Percentiles rank a stretch among this genome's conserved stretches.
These are phyloP conservation scores for Pseudovirgaria hyperparasitica DNA, from an alignment of 2,329 filamentous ascomycete genomes.

Conservation along the genomic window DNA sequence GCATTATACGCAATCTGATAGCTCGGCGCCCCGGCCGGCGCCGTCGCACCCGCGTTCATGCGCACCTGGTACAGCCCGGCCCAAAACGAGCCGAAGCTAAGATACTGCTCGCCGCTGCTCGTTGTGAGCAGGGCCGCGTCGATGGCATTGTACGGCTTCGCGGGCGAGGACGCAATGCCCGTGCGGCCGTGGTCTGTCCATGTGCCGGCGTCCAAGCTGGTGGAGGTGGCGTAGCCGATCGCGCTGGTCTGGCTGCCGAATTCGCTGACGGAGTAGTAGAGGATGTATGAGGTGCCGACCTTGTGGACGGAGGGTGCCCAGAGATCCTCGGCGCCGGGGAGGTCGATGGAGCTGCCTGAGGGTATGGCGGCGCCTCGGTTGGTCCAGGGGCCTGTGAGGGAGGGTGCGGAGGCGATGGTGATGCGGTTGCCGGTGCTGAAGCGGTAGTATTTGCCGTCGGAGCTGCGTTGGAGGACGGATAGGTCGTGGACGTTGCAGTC, in stretches of 20 bases:
- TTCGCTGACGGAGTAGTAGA: conserved; percentile 54
- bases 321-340: conserved; percentile 34
- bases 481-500: conserved; percentile 38
- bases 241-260: conserved; percentile 49
- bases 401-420: conserved; percentile 34
- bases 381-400: conserved; percentile 39
- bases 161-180: conserved; percentile 31
- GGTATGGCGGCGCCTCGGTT: conserved; percentile 34
- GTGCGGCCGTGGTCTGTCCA: conserved; percentile 49
- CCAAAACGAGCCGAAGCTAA: conserved; percentile 61
- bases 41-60: conserved; percentile 28
- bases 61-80: conserved; percentile 47
- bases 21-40: conserved; percentile 15
- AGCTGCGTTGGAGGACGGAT: conserved; percentile 30
- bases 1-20: conserved; percentile 43
- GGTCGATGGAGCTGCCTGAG: conserved; percentile 31
- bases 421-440: conserved; percentile 41
- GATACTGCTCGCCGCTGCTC: conserved; percentile 32
- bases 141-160: conserved; percentile 38
- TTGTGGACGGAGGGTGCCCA: conserved; percentile 50
- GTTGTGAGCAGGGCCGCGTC: conserved; percentile 34
- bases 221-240: conserved; percentile 46
- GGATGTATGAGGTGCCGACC: conserved; percentile 46
- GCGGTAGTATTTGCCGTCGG: conserved; percentile 39
- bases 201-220: conserved; percentile 35